Conservation (phyloP, 140 eudicot genomes). For the Stevia rebaudiana region DNA sequence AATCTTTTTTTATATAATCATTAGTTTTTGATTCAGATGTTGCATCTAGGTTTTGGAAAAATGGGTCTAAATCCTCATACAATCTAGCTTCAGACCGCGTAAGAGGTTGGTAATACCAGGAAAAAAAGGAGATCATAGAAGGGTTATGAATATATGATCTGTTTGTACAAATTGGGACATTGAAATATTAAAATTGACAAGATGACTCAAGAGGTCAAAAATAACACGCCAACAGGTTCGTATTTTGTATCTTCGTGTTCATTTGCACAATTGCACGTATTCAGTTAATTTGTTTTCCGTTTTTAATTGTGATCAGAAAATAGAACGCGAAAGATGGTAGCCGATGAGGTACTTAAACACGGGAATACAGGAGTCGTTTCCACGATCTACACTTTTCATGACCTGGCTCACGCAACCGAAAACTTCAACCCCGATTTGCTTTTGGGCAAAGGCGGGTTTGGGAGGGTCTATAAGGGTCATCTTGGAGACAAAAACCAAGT, state of each 20-base stretch:
- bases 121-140: neutral
- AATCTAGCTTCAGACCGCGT: neutral
- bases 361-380: constrained; percentile 35
- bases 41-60: neutral
- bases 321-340: constrained; percentile 43
- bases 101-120: neutral
- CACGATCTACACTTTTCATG: constrained; percentile 59
- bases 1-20: neutral
- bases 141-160: neutral
- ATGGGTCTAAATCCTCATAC: neutral
- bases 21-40: neutral
- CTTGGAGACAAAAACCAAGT: constrained; percentile 49
- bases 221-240: constrained; percentile 15
- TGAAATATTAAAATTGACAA: constrained; percentile 7
- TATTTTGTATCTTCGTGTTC: neutral
- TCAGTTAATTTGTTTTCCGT: neutral
- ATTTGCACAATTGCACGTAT: neutral
- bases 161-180: neutral
- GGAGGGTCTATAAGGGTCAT: constrained; percentile 84
- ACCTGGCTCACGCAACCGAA: constrained; percentile 71
- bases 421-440: constrained; percentile 69
- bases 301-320: constrained; percentile 21
- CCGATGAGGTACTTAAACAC: constrained; percentile 43
- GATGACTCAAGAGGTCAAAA: constrained; percentile 15
- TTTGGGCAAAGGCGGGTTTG: constrained; percentile 84